Conservation (phyloP, 163 green algal genomes). For the Scenedesmus sp. region DNA sequence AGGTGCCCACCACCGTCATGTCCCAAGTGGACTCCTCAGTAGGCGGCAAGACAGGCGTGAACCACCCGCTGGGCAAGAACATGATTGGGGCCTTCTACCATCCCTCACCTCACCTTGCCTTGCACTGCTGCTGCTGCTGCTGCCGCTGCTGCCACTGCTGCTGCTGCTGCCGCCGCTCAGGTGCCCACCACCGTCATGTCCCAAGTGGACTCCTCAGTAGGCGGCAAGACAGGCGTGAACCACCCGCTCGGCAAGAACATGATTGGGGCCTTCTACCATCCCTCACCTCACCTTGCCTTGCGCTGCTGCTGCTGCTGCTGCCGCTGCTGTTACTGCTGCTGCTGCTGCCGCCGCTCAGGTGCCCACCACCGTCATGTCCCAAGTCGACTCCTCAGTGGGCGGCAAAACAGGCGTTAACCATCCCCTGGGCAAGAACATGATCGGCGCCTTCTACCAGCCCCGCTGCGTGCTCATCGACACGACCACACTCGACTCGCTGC, state of each 20-base stretch:
- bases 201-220: constrained; percentile 97
- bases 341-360: constrained; percentile 76
- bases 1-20: constrained; percentile 98
- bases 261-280: background rate
- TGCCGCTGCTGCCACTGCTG: no score
- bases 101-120: constrained; percentile 51
- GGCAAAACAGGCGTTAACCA: constrained; percentile 99
- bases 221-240: constrained; percentile 64
- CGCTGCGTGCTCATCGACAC: constrained; percentile 73
- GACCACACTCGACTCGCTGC: constrained; percentile 83
- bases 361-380: constrained; percentile 95
- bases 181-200: constrained; percentile 97
- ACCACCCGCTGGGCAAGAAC: constrained; percentile 99
- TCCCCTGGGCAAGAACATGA: constrained; percentile 99
- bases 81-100: constrained; percentile 78
- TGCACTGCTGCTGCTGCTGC: no score
- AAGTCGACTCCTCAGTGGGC: constrained; percentile 98
- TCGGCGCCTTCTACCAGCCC: constrained; percentile 99
- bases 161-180: constrained; percentile 55
- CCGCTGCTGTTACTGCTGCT: background rate
- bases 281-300: no score
- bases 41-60: constrained; percentile 92
- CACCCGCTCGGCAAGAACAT: background rate
- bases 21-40: constrained; percentile 97
- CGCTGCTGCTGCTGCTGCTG: background rate